phyloP scores from a whole-genome alignment of 2,329 filamentous ascomycete genomes.

The Exophiala calicioides region DNA sequence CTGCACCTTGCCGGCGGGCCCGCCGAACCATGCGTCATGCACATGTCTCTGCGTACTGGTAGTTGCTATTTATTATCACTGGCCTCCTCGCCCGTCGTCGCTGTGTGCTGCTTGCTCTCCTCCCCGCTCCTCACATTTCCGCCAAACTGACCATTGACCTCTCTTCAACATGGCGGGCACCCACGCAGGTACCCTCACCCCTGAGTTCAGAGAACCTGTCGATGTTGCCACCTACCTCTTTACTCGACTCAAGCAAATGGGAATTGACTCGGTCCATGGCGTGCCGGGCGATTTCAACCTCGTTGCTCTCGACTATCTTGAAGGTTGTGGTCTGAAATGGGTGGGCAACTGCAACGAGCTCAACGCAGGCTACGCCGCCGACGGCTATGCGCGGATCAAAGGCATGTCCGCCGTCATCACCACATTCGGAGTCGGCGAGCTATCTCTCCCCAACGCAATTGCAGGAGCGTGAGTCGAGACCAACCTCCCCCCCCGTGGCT shows the following conservation, averaged over 20 bases:
- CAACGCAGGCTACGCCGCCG: constrained; percentile 71
- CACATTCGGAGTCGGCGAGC: constrained; percentile 61
- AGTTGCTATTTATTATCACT: too few relatives aligned
- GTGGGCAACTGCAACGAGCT: constrained; percentile 65
- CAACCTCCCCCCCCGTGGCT: constrained; percentile 43
- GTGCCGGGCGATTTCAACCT: constrained; percentile 50
- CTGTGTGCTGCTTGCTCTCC: too few relatives aligned
- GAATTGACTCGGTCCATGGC: constrained; percentile 54
- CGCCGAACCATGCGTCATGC: too few relatives aligned
- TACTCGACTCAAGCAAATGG: constrained; percentile 50
- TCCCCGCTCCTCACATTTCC: too few relatives aligned
- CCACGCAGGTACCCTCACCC: constrained; percentile 42
- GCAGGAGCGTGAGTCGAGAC: constrained; percentile 53
- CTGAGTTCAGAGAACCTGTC: constrained; percentile 47
- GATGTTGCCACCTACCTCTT: constrained; percentile 55
- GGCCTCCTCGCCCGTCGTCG: too few relatives aligned
- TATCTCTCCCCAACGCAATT: constrained; percentile 38
- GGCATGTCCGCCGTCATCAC: constrained; percentile 44
- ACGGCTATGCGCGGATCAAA: constrained; percentile 72
- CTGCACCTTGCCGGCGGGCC: too few relatives aligned
- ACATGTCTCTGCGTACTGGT: too few relatives aligned
- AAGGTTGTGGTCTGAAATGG: constrained; percentile 57
- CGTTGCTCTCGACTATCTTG: constrained; percentile 58
- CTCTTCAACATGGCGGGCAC: constrained; percentile 15
- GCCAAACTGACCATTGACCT: not conserved